Conservation (phyloP, 352 stramenopile species). For the Globisporangium acanthophoron region DNA sequence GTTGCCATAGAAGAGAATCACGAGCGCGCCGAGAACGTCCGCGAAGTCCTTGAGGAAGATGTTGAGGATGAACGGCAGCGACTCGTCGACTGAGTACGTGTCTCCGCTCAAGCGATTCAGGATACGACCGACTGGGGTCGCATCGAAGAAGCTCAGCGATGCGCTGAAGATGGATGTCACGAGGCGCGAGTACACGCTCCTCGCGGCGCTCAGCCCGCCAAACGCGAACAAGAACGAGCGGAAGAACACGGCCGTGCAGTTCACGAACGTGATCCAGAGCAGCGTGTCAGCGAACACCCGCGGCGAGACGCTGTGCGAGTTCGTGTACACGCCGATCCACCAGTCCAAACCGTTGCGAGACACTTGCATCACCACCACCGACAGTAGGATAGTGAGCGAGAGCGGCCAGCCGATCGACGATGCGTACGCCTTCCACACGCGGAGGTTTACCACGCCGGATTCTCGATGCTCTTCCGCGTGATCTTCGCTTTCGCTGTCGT, state of each 20-base stretch:
- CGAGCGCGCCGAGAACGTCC: slow-evolving; percentile 62
- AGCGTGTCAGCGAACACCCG: slow-evolving; percentile 49
- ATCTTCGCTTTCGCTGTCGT: neutral
- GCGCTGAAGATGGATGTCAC: slow-evolving; percentile 47
- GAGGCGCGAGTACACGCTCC: slow-evolving; percentile 50
- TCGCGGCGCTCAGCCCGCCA: slow-evolving; percentile 67
- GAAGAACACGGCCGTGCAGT: slow-evolving; percentile 60
- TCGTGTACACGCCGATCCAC: slow-evolving; percentile 84
- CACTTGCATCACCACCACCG: slow-evolving; percentile 66
- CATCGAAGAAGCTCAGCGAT: slow-evolving; percentile 63
- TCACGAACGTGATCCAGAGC: slow-evolving; percentile 56
- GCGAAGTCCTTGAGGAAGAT: slow-evolving; percentile 82
- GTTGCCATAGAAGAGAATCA: slow-evolving; percentile 79
- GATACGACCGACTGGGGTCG: slow-evolving; percentile 58
- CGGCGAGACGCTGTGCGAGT: slow-evolving; percentile 39
- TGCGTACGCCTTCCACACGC: slow-evolving; percentile 64
- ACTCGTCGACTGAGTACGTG: slow-evolving; percentile 83
- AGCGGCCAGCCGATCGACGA: slow-evolving; percentile 41
- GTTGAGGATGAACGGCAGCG: slow-evolving; percentile 86
- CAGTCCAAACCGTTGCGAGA: slow-evolving; percentile 75
- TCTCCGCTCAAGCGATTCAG: slow-evolving; percentile 78
- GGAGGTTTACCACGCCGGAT: slow-evolving; percentile 36
- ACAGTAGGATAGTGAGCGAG: slow-evolving; percentile 39
- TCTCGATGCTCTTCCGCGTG: slow-evolving; percentile 55
- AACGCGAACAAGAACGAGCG: slow-evolving; percentile 85